These are phyloP conservation scores for Kwoniella sp. DNA, from an alignment of 768 basidiomycete genomes.

Conservation along the genomic window DNA sequence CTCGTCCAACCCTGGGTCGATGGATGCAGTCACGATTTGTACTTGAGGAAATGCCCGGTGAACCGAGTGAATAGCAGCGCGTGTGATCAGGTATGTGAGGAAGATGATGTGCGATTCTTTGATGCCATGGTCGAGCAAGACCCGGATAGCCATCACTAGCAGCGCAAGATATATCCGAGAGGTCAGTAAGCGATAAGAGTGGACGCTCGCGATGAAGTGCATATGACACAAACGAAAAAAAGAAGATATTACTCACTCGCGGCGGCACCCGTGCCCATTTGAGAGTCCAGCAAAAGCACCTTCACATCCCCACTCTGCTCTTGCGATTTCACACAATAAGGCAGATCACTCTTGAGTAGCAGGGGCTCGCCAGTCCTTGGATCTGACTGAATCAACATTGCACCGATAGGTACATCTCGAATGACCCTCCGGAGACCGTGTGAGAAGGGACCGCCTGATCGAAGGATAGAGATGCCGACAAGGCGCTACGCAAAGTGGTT, in stretches of 20 bases:
- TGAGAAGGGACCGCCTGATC: conserved; percentile 91
- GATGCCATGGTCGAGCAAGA: conserved; percentile 90
- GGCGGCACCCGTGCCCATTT: conserved; percentile 88
- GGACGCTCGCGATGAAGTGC: neutral
- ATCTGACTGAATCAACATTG: conserved; percentile 87
- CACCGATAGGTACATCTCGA: conserved; percentile 81
- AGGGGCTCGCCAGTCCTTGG: conserved; percentile 81
- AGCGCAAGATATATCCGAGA: conserved; percentile 44
- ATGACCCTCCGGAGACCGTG: conserved; percentile 86
- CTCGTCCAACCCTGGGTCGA: conserved; percentile 76
- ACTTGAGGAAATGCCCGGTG: conserved; percentile 80
- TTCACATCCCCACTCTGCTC: conserved; percentile 68
- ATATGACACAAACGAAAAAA: neutral
- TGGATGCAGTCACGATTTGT: conserved; percentile 79
- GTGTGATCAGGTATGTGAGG: conserved; percentile 82
- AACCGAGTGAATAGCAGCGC: conserved; percentile 76
- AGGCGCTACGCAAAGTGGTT: conserved; percentile 60
- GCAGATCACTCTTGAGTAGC: conserved; percentile 78
- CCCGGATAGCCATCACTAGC: conserved; percentile 91
- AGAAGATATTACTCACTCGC: conserved; percentile 37
- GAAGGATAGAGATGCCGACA: conserved; percentile 85
- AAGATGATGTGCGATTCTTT: conserved; percentile 69
- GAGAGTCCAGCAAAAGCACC: conserved; percentile 88
- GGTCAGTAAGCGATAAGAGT: neutral
- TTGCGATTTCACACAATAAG: conserved; percentile 68